Base-by-base conservation (phyloP, 805 yeast genomes). In the Candida dendrica region DNA sequence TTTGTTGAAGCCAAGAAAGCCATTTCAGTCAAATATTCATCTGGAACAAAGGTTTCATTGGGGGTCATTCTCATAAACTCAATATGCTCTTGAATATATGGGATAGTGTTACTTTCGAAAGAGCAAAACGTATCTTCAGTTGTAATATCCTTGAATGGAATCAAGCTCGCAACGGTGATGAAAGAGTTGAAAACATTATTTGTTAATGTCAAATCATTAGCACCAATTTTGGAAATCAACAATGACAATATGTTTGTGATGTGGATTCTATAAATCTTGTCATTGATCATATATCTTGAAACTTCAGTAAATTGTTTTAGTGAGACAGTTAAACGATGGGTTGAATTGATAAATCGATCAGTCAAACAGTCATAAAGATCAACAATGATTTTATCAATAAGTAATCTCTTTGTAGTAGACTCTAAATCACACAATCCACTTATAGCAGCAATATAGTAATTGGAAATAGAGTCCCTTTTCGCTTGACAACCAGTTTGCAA, bases 151-250 rank as follows among this genome's bases (percentile, higher is more conserved):
- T 68, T 65, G 46, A 89, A 69, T 1, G 96, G 96, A 3, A 84
- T 75, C 42, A 80, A 82, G 6, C 83, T 68, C 1, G 88, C 81
- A 19, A 82, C 74, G 0, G 86, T 69, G 10, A 86, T 82, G 42
- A 93, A 72, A 16, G 84, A 72, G 44, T 80, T 75, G 34, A 90
- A 63, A 0, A 95, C 74, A 40, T 77, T 72, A 14, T 79, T 69
- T 0, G 96, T 81, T 55, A 90, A 77, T 13, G 69, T 71, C 38
- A 88, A 70, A 60, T 93, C 98, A 57, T 90, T 93, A 1, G 90
- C 76, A 57, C 93, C 98, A 24, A 93, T 79, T 26, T 93, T 96
- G 0, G 89, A 85, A 7, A 89, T 59, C 2, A 81, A 65, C 59
- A 87, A 69, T 22, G 80, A 75, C 33, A 90, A 58, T 14, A 93